Evolutionary conservation across 768 basidiomycete genomes (phyloP), one percentile per base, ranked within the genome.

Genomic region (Leccinum boreale): DNA sequence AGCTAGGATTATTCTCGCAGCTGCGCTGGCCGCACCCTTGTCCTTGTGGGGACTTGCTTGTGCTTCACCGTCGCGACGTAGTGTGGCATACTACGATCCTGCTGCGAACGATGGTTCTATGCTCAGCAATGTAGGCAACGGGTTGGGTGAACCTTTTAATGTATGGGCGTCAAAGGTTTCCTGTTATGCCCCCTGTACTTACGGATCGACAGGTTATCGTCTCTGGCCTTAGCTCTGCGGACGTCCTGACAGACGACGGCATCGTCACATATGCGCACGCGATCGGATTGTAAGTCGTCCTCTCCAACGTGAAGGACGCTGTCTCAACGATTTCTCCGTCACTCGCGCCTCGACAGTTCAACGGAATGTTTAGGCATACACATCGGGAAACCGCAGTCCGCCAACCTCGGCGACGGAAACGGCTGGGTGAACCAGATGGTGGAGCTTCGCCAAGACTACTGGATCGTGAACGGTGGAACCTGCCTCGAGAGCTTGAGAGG

Each of bases 151-250:
- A 60, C 74, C 78, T 31, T 60, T 81, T 59, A 76, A 85, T 67
- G 81, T 77, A 47, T 17, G 44, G 45, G 2, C 8, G 21, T 45
- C 2, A 23, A 23, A 15, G 17, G 2, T 45, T 53, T 3, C 11
- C 17, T 14, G 4, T 9, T 15, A 17, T 31, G 29, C n/a, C 33
- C 39, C 21, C 50, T 29, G 17, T 47, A 33, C 39, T 42, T n/a
- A 42, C n/a, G 9, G 12, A 24, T 19, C 3, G 3, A 23, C 46
- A 80, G 79, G 76, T 88, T 42, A 86, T 89, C 58, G 79, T 89
- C 55, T 89, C 87, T 5, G 85, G 81, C 1, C 67, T 80, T 45
- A 87, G 85, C 59, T 85, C 84, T 5, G 68, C 82, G 3, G 74
- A 50, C 1, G 82, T 87, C 23, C 79, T 87, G 52, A 84, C 80